Base-by-base conservation (phyloP, 352 stramenopile species). In the Phytophthora macrochlamydospora region DNA sequence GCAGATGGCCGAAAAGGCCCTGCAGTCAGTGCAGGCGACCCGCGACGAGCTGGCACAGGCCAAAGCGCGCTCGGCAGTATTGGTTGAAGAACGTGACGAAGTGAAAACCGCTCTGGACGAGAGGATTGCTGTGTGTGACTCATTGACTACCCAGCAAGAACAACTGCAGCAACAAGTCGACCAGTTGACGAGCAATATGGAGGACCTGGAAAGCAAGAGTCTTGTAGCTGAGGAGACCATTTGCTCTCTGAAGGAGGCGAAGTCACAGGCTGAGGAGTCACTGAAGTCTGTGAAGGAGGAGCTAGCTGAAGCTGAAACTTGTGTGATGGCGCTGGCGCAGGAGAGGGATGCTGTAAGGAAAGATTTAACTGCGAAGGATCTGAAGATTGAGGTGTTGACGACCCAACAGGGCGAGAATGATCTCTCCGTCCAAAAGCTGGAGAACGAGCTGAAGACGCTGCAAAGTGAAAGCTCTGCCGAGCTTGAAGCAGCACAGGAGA, bases 311-410 rank as follows among this genome's bases (percentile, higher is more conserved):
- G 65, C 69, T 31, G 72, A 79, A 32, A 59, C 72, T 13, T 73
- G 59, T 24, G 60, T 76, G 37, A 69, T 77, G 60, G 65, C 65
- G 35, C 32, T 79, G 24, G 72, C 73, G 24, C 68, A 70, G 55
- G 68, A 77, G 28, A 56, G 71, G 43, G 71, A 79, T 66, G 62
- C 66, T 9, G 62, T 63, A 33, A 64, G 60, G 60, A 78, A 72
- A 48, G 56, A 68, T 44, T 38, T 78, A 13, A 48, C 58, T 8
- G 62, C 62, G 4, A 79, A 62, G 50, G 71, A 79, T 29, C 62
- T 79, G n/a, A 76, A 70, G 52, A 73, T 79, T 31, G 71, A 76
- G 30, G 65, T 79, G 62, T 51, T 79, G 62, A 76, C 46, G 7
- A 63, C 55, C 2, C 62, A 70, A n/a, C 67, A 79, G 57, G 63